Base-by-base conservation (phyloP, 495 filamentous ascomycete genomes). In the Penicillium herquei region DNA sequence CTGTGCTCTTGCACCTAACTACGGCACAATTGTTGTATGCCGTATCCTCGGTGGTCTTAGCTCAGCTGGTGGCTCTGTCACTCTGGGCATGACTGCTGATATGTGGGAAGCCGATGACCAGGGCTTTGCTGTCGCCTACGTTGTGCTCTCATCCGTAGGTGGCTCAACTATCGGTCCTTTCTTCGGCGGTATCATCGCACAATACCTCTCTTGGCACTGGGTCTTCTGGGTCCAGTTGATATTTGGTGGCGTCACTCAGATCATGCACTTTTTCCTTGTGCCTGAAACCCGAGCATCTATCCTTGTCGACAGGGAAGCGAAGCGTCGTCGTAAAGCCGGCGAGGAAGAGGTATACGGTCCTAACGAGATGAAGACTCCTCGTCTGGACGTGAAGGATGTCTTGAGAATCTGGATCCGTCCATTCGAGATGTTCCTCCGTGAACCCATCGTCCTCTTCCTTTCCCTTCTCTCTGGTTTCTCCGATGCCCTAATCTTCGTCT, bases 401-500 rank as follows among this genome's bases (percentile, higher is more conserved):
- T 62, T 84, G 11, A 66, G 63, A 26, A 84, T 85, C 11, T 91
- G 87, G 87, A 63, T 77, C 35, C 84, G 88, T 6, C 87, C 88
- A 1, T 91, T 92, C 71, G 79, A 82, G 39, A 92, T 92, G 86
- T 89, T 91, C 70, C 56, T 88, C 14, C 85, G 81, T 0, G 88
- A 92, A 60, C 86, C 87, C 1, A 91, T 92, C 60, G 89, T 91
- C 6, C 72, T 89, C 4, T 81, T 75, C 42, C 75, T 92, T 2
- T 90, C 87, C 3, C 72, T 90, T 9, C 84, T 91, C 26, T 87
- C 82, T 30, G 88, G 89, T 40, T 90, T 91, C 76, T 84, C 80
- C 26, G 89, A 91, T 58, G 88, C 87, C n/a, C 78, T 92, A 7
- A 87, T 92, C 71, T 91, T 90, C 77, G 87, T 85, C 69, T 89